Evolutionary conservation across 441 rosid species (phyloP).

Genomic region (Pelargonium australe): DNA sequence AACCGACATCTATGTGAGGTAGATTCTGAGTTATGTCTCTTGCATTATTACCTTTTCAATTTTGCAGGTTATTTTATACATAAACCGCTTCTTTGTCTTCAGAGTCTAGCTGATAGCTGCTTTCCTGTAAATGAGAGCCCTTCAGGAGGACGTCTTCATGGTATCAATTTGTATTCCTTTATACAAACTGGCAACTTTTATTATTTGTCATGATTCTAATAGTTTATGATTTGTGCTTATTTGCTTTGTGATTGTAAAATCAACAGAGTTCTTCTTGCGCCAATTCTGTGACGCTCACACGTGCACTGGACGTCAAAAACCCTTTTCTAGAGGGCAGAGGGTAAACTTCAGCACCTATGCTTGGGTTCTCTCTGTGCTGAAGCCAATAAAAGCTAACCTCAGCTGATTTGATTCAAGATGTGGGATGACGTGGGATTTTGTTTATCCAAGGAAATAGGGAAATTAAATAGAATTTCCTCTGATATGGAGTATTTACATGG

Average conservation of each 20-base stretch:
- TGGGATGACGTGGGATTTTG: too few relatives aligned
- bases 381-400: too few relatives aligned
- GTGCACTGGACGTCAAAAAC: slow-evolving; percentile 35
- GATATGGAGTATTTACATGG: too few relatives aligned
- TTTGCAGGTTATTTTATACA: neutral
- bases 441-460: too few relatives aligned
- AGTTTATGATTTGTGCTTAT: slow-evolving; percentile 1
- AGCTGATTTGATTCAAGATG: too few relatives aligned
- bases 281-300: slow-evolving; percentile 51
- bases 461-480: too few relatives aligned
- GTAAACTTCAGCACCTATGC: slow-evolving; percentile 21
- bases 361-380: too few relatives aligned
- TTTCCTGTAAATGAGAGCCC: slow-evolving; percentile 44
- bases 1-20: slow-evolving; percentile 51
- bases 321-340: slow-evolving; percentile 37
- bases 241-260: neutral
- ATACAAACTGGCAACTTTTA: neutral
- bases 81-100: slow-evolving; percentile 16
- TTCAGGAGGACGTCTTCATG: slow-evolving; percentile 48
- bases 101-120: slow-evolving; percentile 50
- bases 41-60: neutral
- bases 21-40: slow-evolving; percentile 4
- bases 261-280: slow-evolving; percentile 43
- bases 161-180: slow-evolving; percentile 18
- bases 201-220: neutral